Conservation (phyloP, 306 rosid genomes). For the Malus asiatica region DNA sequence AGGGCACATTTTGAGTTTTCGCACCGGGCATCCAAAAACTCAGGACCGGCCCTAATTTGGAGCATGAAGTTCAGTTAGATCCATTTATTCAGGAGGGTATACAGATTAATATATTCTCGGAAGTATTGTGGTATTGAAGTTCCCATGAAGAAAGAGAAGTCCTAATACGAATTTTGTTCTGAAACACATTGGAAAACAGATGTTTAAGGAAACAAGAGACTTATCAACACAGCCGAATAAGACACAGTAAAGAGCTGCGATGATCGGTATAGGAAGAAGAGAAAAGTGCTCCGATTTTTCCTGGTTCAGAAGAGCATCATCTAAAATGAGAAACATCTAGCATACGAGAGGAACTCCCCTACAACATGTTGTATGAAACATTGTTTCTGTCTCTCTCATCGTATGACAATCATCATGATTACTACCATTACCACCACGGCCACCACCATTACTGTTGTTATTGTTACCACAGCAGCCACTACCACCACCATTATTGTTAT, state of each 20-base stretch:
- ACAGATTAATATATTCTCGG: constrained; percentile 33
- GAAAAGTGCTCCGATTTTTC: constrained; percentile 72
- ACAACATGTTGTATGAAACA: neutral
- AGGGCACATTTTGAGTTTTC: too few relatives aligned
- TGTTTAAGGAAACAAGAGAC: constrained; percentile 9
- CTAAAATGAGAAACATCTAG: neutral
- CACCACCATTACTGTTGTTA: neutral
- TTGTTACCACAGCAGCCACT: neutral
- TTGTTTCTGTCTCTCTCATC: neutral
- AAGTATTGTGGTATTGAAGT: constrained; percentile 80
- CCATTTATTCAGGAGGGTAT: too few relatives aligned
- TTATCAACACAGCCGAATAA: constrained; percentile 71
- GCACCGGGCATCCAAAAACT: too few relatives aligned
- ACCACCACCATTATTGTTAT: neutral
- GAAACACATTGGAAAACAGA: constrained; percentile 24
- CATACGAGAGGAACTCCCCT: neutral
- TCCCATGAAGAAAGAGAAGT: constrained; percentile 68
- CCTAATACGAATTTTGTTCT: constrained; percentile 71
- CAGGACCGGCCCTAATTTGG: too few relatives aligned
- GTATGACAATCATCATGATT: neutral
- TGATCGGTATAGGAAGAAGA: constrained; percentile 72
- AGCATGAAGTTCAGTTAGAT: too few relatives aligned
- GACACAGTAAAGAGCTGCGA: constrained; percentile 70
- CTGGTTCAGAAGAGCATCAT: constrained; percentile 13
- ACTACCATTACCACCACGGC: neutral